These are phyloP conservation scores for Trametes hirsuta DNA, from an alignment of 1,284 basidiomycete genomes.

Conservation along the genomic window DNA sequence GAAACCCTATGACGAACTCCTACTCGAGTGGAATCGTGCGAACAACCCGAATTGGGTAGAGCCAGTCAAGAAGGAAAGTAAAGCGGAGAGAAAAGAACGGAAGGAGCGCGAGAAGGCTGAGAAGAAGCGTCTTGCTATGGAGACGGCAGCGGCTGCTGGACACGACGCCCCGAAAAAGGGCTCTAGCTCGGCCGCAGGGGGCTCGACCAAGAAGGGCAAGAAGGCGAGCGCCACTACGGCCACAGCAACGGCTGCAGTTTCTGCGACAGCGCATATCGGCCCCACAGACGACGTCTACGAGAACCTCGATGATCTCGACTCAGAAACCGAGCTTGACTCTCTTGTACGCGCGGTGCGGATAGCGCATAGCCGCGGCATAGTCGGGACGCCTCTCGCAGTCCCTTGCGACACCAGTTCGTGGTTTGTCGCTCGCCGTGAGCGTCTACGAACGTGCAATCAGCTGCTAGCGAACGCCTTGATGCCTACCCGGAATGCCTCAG, in stretches of 20 bases:
- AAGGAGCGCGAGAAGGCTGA: conserved; percentile 74
- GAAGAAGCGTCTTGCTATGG: conserved; percentile 70
- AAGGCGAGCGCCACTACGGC: conserved; percentile 41
- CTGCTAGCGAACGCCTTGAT: conserved; percentile 61
- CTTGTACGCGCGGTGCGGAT: conserved; percentile 56
- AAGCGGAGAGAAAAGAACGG: conserved; percentile 81
- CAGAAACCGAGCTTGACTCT: conserved; percentile 70
- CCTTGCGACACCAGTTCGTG: conserved; percentile 57
- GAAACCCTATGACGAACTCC: conserved; percentile 83
- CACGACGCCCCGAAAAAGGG: conserved; percentile 41
- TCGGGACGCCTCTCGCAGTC: conserved; percentile 52
- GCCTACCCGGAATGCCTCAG: conserved; percentile 26
- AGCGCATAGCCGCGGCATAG: conserved; percentile 55
- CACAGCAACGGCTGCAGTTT: conserved; percentile 39
- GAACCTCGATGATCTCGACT: conserved; percentile 80
- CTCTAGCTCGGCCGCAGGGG: conserved; percentile 41
- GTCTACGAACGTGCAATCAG: conserved; percentile 69
- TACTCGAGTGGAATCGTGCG: conserved; percentile 91
- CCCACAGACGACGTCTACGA: conserved; percentile 63
- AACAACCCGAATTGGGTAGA: conserved; percentile 96
- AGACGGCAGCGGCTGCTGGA: conserved; percentile 66
- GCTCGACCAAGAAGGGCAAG: conserved; percentile 54
- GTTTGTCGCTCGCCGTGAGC: conserved; percentile 78
- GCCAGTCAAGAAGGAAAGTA: conserved; percentile 82
- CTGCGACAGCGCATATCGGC: conserved; percentile 29